A percentile compares a stretch with the other conserved stretches of the same genome.
phyloP scores from a whole-genome alignment of 176 grass and related monocot species.

The Paspalum vaginatum region DNA sequence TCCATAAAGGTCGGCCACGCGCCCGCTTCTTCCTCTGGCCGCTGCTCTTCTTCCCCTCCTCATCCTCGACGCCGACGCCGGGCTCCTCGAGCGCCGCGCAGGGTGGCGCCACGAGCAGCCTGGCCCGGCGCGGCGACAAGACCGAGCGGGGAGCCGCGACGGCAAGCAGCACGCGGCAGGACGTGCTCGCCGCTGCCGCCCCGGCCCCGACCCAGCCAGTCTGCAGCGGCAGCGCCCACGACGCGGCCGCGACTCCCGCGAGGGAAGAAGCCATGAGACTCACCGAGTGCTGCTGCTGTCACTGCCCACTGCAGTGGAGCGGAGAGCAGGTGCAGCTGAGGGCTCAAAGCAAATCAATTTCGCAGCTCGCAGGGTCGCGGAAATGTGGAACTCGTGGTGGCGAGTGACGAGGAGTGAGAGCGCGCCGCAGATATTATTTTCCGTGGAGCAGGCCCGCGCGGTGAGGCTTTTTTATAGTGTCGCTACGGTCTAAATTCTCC shows the following conservation, averaged over 20 bases:
- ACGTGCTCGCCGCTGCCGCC: neutral
- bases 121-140: slow-evolving; percentile 4
- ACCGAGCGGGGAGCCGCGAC: slow-evolving; percentile 21
- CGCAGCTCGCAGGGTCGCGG: too few relatives aligned
- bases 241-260: slow-evolving; percentile 30
- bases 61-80: neutral
- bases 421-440: too few relatives aligned
- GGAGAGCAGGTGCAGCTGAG: neutral
- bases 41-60: neutral
- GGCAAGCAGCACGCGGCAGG: slow-evolving; percentile 39
- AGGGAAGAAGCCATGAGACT: slow-evolving; percentile 47
- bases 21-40: slow-evolving; percentile 32
- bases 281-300: neutral
- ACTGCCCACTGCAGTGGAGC: neutral
- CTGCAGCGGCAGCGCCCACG: slow-evolving; percentile 45
- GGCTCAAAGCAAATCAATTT: too few relatives aligned
- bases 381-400: too few relatives aligned
- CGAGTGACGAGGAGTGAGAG: too few relatives aligned
- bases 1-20: slow-evolving; percentile 60
- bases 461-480: too few relatives aligned
- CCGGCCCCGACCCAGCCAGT: neutral
- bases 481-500: too few relatives aligned
- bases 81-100: slow-evolving; percentile 32
- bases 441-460: too few relatives aligned
- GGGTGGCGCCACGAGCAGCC: slow-evolving; percentile 24